Percentiles rank a stretch among this genome's conserved stretches.
phyloP scores from a whole-genome alignment of 345 rosid species.

The Citrus hindsii region DNA sequence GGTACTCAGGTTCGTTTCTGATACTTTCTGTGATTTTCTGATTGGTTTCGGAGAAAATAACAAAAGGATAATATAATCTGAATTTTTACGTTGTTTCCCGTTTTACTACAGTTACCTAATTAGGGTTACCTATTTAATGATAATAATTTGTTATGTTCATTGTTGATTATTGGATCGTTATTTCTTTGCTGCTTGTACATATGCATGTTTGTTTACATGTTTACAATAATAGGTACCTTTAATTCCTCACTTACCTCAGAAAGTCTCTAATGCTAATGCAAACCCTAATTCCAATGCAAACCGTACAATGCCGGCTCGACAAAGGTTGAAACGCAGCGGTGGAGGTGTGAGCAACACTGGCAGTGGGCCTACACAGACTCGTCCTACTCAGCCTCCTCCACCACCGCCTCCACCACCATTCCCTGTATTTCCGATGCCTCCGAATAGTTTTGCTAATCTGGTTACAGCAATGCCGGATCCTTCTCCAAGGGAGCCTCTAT shows the following conservation, averaged over 20 bases:
- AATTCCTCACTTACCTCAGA: slow-evolving; percentile 28
- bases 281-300: slow-evolving; percentile 33
- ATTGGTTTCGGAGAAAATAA: slow-evolving; percentile 4
- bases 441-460: slow-evolving; percentile 29
- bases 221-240: slow-evolving; percentile 26
- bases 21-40: not conserved
- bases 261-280: slow-evolving; percentile 26
- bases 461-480: slow-evolving; percentile 32
- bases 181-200: not conserved
- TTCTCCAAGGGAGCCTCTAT: slow-evolving; percentile 32
- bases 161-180: not conserved
- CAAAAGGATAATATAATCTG: not conserved
- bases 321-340: slow-evolving; percentile 35
- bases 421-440: slow-evolving; percentile 28
- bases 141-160: not conserved
- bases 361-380: slow-evolving; percentile 29
- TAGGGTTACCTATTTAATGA: not conserved
- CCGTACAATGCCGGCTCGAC: slow-evolving; percentile 30
- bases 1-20: slow-evolving; percentile 36
- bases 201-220: not conserved
- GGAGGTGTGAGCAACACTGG: slow-evolving; percentile 26
- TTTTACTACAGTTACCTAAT: not conserved
- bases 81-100: not conserved
- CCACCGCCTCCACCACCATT: slow-evolving; percentile 49
- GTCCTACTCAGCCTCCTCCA: slow-evolving; percentile 23